Base-by-base conservation (phyloP, 495 filamentous ascomycete genomes). In the Tuber melanosporum region DNA sequence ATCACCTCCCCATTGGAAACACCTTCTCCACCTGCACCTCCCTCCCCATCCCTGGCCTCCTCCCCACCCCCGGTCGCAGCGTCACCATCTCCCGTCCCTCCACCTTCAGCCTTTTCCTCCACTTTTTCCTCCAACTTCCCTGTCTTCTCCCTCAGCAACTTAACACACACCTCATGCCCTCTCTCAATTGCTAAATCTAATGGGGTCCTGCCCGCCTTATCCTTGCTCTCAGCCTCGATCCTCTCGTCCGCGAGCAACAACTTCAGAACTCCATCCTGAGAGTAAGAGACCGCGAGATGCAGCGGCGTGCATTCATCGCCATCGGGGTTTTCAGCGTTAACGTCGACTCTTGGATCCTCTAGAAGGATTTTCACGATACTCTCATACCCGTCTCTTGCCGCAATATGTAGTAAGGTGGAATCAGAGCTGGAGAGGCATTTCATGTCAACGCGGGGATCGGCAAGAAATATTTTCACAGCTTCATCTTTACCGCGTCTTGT, bases 311-410 rank as follows among this genome's bases (percentile, higher is more conserved):
- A 66, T 66, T 66, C 26, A 66, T 66, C 57, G 14, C 57, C 26
- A 32, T 32, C 57, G 12, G 57, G 57, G 57, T 66, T 66, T 12
- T n/a, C 26, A 32, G 57, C 57, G 4, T 66, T 66, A 66, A 66
- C 57, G 14, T 66, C 57, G 57, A 32, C 26, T 66, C n/a, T 66
- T 32, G n/a, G 57, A 66, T 66, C 57, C 1, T 32, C 57, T 12
- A 66, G 57, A 66, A 66, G 57, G 57, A 66, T 66, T 66, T 66
- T 66, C n/a, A 66, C 57, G 26, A 66, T 66, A 32, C 57, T 66
- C 14, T 32, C 57, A n/a, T 66, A 66, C 26, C 57, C 57, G 12
- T 66, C 57, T 32, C 57, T 66, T 66, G 57, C 57, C 26, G 57
- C 57, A 66, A 66, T 66, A 66, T 66, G 57, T 32, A 66, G 14